Percentiles rank a stretch among this genome's conserved stretches.
phyloP scores from a whole-genome alignment of 108 stramenopile genomes.

The Skeletonema grethae region DNA sequence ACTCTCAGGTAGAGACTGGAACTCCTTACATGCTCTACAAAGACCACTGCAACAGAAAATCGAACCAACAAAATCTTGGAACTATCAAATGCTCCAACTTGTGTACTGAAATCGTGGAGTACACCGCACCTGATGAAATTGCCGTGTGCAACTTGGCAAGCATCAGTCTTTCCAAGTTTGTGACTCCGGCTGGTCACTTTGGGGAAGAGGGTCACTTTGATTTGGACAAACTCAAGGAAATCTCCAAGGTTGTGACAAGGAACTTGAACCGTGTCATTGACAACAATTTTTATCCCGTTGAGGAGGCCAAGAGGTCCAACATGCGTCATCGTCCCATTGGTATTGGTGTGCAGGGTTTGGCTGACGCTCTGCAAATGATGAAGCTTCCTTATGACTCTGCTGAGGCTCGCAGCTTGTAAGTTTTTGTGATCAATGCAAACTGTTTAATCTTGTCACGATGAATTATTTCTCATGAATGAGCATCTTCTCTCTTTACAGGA shows the following conservation, averaged over 20 bases:
- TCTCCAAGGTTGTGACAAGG: constrained; percentile 93
- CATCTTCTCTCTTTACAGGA: constrained; percentile 36
- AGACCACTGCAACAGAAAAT: constrained; percentile 98
- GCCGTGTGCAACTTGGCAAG: constrained; percentile 99
- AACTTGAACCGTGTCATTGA: constrained; percentile 99
- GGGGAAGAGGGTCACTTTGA: constrained; percentile 70
- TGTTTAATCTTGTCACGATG: neutral
- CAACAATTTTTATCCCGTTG: constrained; percentile 96
- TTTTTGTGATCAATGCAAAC: neutral
- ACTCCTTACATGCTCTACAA: constrained; percentile 99
- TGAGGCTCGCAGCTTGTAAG: constrained; percentile 75
- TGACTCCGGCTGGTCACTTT: constrained; percentile 59
- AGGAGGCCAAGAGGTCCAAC: constrained; percentile 88
- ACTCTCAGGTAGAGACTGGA: constrained; percentile 99
- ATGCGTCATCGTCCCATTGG: constrained; percentile 99
- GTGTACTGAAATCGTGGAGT: constrained; percentile 98
- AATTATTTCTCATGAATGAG: neutral
- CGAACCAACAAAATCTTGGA: constrained; percentile 98
- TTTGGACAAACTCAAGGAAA: constrained; percentile 82
- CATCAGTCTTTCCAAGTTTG: constrained; percentile 94
- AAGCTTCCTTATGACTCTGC: constrained; percentile 94
- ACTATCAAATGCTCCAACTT: constrained; percentile 98
- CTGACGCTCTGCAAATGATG: constrained; percentile 96
- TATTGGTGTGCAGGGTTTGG: constrained; percentile 99
- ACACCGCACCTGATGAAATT: constrained; percentile 97